Percentiles rank a stretch among this genome's conserved stretches.
These are phyloP conservation scores for Deinandra increscens DNA, from an alignment of 129 eudicot species.

Conservation along the genomic window DNA sequence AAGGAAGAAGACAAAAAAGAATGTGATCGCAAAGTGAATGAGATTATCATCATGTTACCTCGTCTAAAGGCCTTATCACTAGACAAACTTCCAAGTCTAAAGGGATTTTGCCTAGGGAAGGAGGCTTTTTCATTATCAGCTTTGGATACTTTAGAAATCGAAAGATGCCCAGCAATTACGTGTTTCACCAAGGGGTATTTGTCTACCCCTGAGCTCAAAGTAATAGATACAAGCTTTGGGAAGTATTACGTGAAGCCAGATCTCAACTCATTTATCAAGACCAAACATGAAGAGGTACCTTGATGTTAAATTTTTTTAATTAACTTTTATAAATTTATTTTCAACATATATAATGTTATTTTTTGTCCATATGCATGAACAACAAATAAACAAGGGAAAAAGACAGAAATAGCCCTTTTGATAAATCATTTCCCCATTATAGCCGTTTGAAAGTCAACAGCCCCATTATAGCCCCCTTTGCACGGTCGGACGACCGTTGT, in stretches of 20 bases:
- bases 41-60: neutral
- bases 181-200: neutral
- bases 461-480: too few species aligned
- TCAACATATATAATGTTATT: too few species aligned
- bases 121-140: neutral
- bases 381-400: too few species aligned
- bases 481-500: too few species aligned
- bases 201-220: neutral
- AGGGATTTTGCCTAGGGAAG: neutral
- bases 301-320: too few species aligned
- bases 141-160: neutral
- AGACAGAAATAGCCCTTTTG: too few species aligned
- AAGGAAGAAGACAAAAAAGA: conserved; percentile 5
- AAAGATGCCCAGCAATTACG: neutral
- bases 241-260: neutral
- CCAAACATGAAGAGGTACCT: neutral
- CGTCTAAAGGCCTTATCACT: neutral
- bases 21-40: neutral
- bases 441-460: too few species aligned
- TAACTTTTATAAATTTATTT: too few species aligned
- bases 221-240: neutral
- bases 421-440: too few species aligned
- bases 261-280: neutral
- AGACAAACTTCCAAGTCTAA: neutral
- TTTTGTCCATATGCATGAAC: too few species aligned